A percentile compares a stretch with the other conserved stretches of the same genome.
Evolutionary conservation across 1,139 yeast genomes (phyloP).

Genomic region (Scheffersomyces lignicola): DNA sequence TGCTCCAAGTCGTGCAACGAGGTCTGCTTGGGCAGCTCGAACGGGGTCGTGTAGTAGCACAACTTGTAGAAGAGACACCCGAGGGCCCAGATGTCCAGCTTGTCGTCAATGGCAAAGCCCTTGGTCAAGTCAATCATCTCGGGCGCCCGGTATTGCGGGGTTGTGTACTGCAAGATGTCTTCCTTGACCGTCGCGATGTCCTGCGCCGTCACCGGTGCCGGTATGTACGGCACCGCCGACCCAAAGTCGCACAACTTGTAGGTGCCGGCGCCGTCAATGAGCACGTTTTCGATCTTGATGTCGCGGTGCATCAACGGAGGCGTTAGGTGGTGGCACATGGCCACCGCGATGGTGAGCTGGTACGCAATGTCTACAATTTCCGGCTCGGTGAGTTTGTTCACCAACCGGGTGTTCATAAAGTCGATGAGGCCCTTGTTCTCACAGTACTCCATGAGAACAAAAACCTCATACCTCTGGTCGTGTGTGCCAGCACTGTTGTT

Average conservation of each 20-base stretch:
- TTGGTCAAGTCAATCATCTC: constrained; percentile 91
- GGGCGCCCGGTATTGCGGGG: constrained; percentile 96
- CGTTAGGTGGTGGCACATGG: constrained; percentile 80
- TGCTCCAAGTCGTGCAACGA: constrained; percentile 41
- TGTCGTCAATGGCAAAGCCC: constrained; percentile 89
- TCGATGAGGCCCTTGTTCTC: constrained; percentile 84
- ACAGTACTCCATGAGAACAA: constrained; percentile 91
- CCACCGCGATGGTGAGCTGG: constrained; percentile 80
- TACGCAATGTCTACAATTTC: constrained; percentile 83
- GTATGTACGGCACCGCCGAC: constrained; percentile 69
- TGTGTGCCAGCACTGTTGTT: constrained; percentile 17
- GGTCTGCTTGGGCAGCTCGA: constrained; percentile 61
- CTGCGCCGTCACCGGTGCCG: constrained; percentile 63
- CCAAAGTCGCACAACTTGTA: constrained; percentile 95
- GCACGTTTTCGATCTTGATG: constrained; percentile 91
- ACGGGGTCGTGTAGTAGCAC: constrained; percentile 93
- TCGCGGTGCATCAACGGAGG: constrained; percentile 91
- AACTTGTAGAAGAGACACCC: constrained; percentile 89
- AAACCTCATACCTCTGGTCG: constrained; percentile 73
- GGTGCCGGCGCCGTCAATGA: constrained; percentile 68
- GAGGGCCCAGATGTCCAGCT: constrained; percentile 94
- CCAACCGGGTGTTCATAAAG: constrained; percentile 88
- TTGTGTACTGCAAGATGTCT: constrained; percentile 87
- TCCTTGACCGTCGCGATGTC: constrained; percentile 72
- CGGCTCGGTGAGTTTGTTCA: constrained; percentile 74